Evolutionary conservation across 352 stramenopile genomes (phyloP).

Genomic region (Pythium pyrilobum): DNA sequence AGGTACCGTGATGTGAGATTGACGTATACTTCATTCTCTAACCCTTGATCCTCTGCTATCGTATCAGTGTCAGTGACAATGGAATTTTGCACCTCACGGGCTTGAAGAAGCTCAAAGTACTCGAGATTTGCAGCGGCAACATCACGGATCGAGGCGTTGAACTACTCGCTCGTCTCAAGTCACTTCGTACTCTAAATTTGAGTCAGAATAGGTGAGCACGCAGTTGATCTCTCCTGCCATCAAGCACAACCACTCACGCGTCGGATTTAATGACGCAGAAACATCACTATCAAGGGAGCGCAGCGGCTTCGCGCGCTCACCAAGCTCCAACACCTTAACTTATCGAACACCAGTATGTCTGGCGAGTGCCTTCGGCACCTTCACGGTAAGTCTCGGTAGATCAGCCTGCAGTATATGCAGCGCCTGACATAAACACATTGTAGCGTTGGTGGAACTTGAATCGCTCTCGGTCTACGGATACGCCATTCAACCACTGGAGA

Average conservation of each 20-base stretch:
- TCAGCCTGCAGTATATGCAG: background rate
- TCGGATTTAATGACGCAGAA: conserved; percentile 25
- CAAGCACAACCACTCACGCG: background rate
- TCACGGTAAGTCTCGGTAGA: conserved; percentile 50
- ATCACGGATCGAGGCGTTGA: conserved; percentile 70
- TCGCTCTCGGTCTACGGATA: conserved; percentile 24
- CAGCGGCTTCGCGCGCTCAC: conserved; percentile 54
- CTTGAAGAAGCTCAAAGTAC: conserved; percentile 43
- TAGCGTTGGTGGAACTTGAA: conserved; percentile 23
- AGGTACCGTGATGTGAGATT: conserved; percentile 28
- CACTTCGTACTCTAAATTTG: conserved; percentile 69
- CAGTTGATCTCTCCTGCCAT: background rate
- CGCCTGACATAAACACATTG: background rate
- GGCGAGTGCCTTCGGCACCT: conserved; percentile 63
- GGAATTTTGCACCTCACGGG: conserved; percentile 55
- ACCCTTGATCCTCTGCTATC: background rate
- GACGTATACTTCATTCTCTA: background rate
- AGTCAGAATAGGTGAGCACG: conserved; percentile 62
- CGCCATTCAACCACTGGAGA: conserved; percentile 9
- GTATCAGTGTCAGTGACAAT: conserved; percentile 56
- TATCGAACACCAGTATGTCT: conserved; percentile 71
- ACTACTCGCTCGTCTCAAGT: conserved; percentile 68
- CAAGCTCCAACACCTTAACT: conserved; percentile 57
- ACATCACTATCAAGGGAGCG: conserved; percentile 65
- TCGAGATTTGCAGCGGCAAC: conserved; percentile 61